These are phyloP conservation scores for Syzygium malaccense DNA, from an alignment of 441 rosid species.

Conservation along the genomic window DNA sequence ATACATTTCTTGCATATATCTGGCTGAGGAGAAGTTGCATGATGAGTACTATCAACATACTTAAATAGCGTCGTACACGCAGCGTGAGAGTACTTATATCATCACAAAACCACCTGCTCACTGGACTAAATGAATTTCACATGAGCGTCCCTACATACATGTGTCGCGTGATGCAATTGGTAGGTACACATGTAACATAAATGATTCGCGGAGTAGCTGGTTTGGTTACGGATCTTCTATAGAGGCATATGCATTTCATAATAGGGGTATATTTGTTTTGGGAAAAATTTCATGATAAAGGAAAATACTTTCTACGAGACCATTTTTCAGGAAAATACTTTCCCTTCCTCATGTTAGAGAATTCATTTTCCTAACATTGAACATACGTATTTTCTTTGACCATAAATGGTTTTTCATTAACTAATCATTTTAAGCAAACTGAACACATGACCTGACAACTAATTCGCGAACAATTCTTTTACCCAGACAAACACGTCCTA, in stretches of 20 bases:
- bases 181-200: neutral
- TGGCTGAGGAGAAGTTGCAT: neutral
- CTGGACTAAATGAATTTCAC: neutral
- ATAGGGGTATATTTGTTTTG: neutral
- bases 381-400: neutral
- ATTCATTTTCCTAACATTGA: neutral
- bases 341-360: neutral
- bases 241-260: neutral
- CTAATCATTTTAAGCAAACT: neutral
- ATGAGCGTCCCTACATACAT: neutral
- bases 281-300: neutral
- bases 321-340: neutral
- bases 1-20: neutral
- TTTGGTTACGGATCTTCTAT: neutral
- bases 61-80: neutral
- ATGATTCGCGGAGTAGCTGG: neutral
- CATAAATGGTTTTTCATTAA: fast-evolving
- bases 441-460: neutral
- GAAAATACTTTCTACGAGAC: neutral
- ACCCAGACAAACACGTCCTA: neutral
- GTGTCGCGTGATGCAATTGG: neutral
- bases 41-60: neutral
- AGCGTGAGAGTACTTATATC: neutral
- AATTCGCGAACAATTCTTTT: neutral
- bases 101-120: neutral